Percentiles rank a stretch among this genome's conserved stretches.
These are phyloP conservation scores for Globisporangium middletonii DNA, from an alignment of 352 stramenopile species.

Conservation along the genomic window DNA sequence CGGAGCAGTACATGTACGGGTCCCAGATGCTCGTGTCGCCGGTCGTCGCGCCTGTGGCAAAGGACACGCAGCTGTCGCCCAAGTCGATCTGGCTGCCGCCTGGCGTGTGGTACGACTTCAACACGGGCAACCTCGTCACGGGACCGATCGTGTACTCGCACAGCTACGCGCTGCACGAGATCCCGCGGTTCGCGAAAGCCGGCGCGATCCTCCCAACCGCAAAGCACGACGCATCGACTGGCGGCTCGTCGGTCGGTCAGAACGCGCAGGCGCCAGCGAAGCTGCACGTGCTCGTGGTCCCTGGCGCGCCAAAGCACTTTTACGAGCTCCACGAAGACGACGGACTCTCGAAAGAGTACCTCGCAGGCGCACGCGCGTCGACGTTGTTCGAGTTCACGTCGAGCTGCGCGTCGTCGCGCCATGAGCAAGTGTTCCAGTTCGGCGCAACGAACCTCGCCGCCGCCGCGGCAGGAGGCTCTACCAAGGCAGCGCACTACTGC, in stretches of 20 bases:
- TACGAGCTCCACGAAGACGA: conserved; percentile 29
- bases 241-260: conserved; percentile 16
- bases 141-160: conserved; percentile 20
- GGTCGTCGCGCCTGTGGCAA: conserved; percentile 19
- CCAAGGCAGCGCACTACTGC: conserved; percentile 6
- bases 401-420: neutral
- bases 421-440: conserved; percentile 10
- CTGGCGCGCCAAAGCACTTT: conserved; percentile 7
- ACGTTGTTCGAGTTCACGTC: conserved; percentile 16
- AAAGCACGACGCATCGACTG: neutral
- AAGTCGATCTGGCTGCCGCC: conserved; percentile 38
- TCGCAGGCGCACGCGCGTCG: conserved; percentile 7
- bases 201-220: conserved; percentile 23
- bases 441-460: conserved; percentile 3
- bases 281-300: conserved; percentile 21
- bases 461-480: neutral
- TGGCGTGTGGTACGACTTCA: conserved; percentile 36
- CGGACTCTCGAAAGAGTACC: conserved; percentile 23
- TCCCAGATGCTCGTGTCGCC: conserved; percentile 34
- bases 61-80: conserved; percentile 15
- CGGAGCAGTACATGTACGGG: conserved; percentile 40
- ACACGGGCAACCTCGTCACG: conserved; percentile 12
- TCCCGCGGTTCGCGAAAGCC: conserved; percentile 25
- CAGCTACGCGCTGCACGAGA: conserved; percentile 21
- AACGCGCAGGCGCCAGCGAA: conserved; percentile 10